Percentiles rank a stretch among this genome's conserved stretches.
These are phyloP conservation scores for Talaromyces stipitatus DNA, from an alignment of 495 filamentous ascomycete species.

Conservation along the genomic window DNA sequence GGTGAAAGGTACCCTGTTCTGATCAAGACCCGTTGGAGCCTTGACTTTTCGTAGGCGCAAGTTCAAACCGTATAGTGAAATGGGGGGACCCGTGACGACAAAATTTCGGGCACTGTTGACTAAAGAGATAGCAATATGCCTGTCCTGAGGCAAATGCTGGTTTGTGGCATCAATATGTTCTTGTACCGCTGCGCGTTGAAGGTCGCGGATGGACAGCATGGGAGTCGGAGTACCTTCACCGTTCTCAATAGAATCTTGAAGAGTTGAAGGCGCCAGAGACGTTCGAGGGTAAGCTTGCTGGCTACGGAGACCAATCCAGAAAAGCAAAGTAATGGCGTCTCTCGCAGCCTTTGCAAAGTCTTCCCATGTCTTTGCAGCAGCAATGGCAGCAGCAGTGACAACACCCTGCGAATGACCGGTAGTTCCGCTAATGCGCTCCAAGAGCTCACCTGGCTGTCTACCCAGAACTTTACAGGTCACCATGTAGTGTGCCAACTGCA, in stretches of 20 bases:
- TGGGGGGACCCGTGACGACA: conserved; percentile 92
- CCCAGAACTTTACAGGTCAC: conserved; percentile 89
- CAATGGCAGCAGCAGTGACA: conserved; percentile 86
- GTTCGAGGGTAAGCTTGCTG: conserved; percentile 96
- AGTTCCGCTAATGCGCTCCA: conserved; percentile 73
- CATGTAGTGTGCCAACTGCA: conserved; percentile 88
- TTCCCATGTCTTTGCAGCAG: conserved; percentile 82
- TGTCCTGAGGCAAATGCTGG: conserved; percentile 82
- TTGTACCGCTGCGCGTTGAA: conserved; percentile 76
- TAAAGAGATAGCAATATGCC: conserved; percentile 90
- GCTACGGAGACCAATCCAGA: conserved; percentile 98
- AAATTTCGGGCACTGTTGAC: conserved; percentile 95
- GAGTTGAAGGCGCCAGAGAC: conserved; percentile 79
- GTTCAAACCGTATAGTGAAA: conserved; percentile 93
- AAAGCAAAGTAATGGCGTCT: conserved; percentile 83
- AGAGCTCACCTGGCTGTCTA: conserved; percentile 73
- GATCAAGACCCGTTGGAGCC: conserved; percentile 90
- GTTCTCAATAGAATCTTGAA: conserved; percentile 92
- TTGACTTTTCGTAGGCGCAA: conserved; percentile 90
- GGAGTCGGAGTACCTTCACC: conserved; percentile 92
- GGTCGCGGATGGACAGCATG: conserved; percentile 95
- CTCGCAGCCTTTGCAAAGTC: conserved; percentile 71
- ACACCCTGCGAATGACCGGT: conserved; percentile 98
- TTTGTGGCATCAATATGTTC: conserved; percentile 95
- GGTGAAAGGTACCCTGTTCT: conserved; percentile 89